Evolutionary conservation across 1,284 basidiomycete genomes (phyloP).

Genomic region (Phylloporus sp.): DNA sequence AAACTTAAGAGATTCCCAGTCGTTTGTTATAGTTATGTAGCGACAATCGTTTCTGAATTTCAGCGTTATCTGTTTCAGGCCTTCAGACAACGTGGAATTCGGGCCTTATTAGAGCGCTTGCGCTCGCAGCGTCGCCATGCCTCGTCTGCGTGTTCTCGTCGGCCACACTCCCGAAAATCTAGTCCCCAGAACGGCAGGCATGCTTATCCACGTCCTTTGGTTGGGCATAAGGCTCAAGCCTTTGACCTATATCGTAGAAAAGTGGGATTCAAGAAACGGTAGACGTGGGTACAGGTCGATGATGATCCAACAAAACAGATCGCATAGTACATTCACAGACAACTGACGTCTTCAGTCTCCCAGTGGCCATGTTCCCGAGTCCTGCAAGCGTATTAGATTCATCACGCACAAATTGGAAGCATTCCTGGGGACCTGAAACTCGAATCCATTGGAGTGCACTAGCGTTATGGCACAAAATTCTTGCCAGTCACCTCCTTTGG

Average conservation of each 20-base stretch:
- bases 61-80: too few species aligned
- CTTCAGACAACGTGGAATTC: too few species aligned
- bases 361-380: constrained; percentile 32
- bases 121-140: constrained; percentile 52
- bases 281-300: not conserved
- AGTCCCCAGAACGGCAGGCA: too few species aligned
- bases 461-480: constrained; percentile 46
- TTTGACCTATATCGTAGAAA: too few species aligned
- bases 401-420: constrained; percentile 17
- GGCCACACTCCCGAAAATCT: constrained; percentile 64
- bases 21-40: too few species aligned
- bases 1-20: too few species aligned
- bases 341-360: constrained; percentile 32
- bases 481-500: constrained; percentile 33
- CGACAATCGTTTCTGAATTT: too few species aligned
- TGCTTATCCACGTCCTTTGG: too few species aligned
- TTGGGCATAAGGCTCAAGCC: too few species aligned
- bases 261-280: too few species aligned
- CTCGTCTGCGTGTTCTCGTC: constrained; percentile 71
- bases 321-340: constrained; percentile 10
- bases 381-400: constrained; percentile 12
- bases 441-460: constrained; percentile 25
- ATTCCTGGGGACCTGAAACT: constrained; percentile 39
- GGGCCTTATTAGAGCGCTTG: too few species aligned
- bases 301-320: not conserved